Conservation (phyloP, 805 yeast genomes). For the Ogataea zsoltii region DNA sequence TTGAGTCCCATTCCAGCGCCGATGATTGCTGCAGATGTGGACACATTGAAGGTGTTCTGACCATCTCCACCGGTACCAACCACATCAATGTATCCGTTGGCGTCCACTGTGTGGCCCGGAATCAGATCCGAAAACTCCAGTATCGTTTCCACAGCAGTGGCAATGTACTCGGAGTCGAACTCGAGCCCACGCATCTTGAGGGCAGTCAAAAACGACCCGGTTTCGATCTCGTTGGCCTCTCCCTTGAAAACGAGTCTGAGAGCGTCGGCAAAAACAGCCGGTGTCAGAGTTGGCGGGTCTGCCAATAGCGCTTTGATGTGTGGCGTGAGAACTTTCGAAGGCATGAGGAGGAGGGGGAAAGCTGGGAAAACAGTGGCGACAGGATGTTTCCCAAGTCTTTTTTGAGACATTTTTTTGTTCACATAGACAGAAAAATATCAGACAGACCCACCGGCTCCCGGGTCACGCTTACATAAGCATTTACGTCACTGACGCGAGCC, state of each 20-base stretch:
- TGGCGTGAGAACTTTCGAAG: slow-evolving; percentile 41
- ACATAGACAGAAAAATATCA: no score
- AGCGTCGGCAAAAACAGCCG: slow-evolving; percentile 65
- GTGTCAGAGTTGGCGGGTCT: slow-evolving; percentile 61
- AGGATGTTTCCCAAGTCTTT: no score
- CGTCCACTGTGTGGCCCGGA: slow-evolving; percentile 43
- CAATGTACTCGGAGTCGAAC: slow-evolving; percentile 76
- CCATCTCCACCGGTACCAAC: slow-evolving; percentile 99
- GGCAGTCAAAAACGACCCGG: slow-evolving; percentile 78
- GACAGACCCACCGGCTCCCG: no score
- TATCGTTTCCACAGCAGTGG: slow-evolving; percentile 81
- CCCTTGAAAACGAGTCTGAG: slow-evolving; percentile 61
- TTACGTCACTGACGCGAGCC: no score
- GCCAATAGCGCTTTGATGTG: slow-evolving; percentile 64
- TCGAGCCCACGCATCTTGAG: slow-evolving; percentile 74
- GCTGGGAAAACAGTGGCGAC: no score
- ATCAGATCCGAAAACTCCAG: slow-evolving; percentile 62
- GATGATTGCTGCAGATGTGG: slow-evolving; percentile 92
- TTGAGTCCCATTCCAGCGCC: slow-evolving; percentile 84
- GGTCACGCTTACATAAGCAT: no score
- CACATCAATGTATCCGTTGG: slow-evolving; percentile 70
- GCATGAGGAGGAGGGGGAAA: slow-evolving; percentile 4
- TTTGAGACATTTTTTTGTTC: no score
- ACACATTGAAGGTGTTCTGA: slow-evolving; percentile 93
- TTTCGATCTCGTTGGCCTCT: slow-evolving; percentile 64